Evolutionary conservation across 208 protist genomes (phyloP).

Genomic region (Trypanosoma boissoni): DNA sequence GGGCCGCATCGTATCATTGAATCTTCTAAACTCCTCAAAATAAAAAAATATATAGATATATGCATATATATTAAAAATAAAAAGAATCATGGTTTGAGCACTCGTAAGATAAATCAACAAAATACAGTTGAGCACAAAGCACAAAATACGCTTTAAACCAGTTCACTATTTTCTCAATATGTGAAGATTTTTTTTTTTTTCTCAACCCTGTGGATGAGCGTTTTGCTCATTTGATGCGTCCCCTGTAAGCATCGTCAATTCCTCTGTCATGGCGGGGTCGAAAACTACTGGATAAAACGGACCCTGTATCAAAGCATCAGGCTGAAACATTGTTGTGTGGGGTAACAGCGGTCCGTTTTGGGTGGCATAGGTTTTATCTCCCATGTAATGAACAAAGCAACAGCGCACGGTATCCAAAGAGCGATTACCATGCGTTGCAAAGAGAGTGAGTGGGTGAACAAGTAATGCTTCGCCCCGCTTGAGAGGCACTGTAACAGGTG

Average conservation of each 20-base stretch:
- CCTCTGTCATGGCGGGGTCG: conserved; percentile 76
- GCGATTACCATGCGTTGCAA: conserved; percentile 78
- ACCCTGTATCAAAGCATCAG: conserved; percentile 51
- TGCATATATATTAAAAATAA: too few species aligned
- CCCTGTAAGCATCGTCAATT: conserved; percentile 42
- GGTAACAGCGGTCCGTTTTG: conserved; percentile 71
- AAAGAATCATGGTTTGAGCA: too few species aligned
- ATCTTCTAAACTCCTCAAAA: too few species aligned
- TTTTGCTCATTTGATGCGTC: neutral
- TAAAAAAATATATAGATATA: too few species aligned
- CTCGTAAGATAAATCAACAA: too few species aligned
- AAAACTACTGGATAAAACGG: conserved; percentile 81
- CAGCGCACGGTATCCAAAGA: conserved; percentile 49
- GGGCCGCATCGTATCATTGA: too few species aligned
- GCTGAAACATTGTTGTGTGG: conserved; percentile 68
- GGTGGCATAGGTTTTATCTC: conserved; percentile 39
- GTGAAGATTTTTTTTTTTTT: too few species aligned
- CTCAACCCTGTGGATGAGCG: too few species aligned
- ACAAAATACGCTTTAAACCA: too few species aligned
- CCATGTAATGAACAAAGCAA: conserved; percentile 80
- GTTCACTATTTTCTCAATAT: too few species aligned
- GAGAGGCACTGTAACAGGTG: conserved; percentile 72
- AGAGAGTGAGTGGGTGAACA: conserved; percentile 76
- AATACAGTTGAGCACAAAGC: too few species aligned
- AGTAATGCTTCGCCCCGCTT: conserved; percentile 73